phyloP scores from a whole-genome alignment of 192 early-diverging fungal genomes.

The Piromyces sp. region DNA sequence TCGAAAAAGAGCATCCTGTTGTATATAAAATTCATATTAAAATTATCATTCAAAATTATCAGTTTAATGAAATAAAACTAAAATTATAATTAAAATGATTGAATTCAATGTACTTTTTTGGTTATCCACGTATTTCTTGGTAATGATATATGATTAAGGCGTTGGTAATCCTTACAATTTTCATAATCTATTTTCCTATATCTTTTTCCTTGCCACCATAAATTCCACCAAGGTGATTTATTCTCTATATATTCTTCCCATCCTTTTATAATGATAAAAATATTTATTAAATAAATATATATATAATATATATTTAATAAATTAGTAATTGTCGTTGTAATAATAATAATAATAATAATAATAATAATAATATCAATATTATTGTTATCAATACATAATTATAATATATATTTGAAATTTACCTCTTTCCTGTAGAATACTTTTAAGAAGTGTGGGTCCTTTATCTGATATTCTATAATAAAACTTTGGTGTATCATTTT shows the following conservation, averaged over 20 bases:
- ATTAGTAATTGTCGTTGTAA: too few species aligned
- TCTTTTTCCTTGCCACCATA: not conserved
- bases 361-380: too few species aligned
- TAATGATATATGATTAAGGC: not conserved
- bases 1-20: not conserved
- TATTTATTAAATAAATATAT: too few species aligned
- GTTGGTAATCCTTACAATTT: not conserved
- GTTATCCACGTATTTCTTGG: not conserved
- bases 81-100: too few species aligned
- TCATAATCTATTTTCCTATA: not conserved
- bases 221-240: not conserved
- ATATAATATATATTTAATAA: too few species aligned
- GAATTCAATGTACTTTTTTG: not conserved
- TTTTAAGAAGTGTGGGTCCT: not conserved
- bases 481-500: not conserved
- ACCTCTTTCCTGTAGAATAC: not conserved
- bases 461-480: not conserved
- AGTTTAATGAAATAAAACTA: too few species aligned
- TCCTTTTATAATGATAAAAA: not conserved
- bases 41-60: too few species aligned
- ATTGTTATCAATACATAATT: too few species aligned
- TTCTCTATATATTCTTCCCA: not conserved
- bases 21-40: too few species aligned
- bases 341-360: too few species aligned
- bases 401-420: not conserved